These are phyloP conservation scores for Fagopyrum esculentum DNA, from an alignment of 148 eudicot genomes.

Conservation along the genomic window DNA sequence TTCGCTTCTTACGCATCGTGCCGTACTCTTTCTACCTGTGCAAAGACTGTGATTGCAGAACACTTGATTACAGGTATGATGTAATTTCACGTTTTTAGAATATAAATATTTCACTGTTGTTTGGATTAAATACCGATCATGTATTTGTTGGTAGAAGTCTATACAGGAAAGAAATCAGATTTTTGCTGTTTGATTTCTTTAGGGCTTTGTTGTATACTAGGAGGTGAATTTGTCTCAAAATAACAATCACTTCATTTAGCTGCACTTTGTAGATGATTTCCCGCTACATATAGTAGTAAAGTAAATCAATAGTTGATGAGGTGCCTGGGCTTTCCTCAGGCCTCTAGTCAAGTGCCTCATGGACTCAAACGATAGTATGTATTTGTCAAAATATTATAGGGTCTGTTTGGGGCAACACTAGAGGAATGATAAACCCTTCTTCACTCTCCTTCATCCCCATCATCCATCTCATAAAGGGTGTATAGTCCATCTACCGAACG, in stretches of 20 bases:
- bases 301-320: neutral
- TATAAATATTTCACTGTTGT: neutral
- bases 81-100: neutral
- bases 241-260: neutral
- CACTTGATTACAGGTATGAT: slow-evolving; percentile 68
- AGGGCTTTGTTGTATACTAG: no score
- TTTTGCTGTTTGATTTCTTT: no score
- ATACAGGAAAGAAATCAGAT: no score
- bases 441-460: no score
- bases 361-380: neutral
- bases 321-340: neutral
- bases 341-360: neutral
- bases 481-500: no score
- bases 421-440: no score
- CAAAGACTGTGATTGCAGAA: slow-evolving; percentile 92
- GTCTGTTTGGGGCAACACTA: neutral
- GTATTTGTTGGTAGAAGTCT: no score
- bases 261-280: neutral
- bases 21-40: slow-evolving; percentile 88
- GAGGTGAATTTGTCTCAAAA: neutral
- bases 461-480: no score
- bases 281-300: neutral
- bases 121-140: neutral
- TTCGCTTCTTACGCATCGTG: slow-evolving; percentile 72
- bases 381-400: neutral